These are phyloP conservation scores for Cladophialophora carrionii DNA, from an alignment of 2,329 filamentous ascomycete species.

Conservation along the genomic window DNA sequence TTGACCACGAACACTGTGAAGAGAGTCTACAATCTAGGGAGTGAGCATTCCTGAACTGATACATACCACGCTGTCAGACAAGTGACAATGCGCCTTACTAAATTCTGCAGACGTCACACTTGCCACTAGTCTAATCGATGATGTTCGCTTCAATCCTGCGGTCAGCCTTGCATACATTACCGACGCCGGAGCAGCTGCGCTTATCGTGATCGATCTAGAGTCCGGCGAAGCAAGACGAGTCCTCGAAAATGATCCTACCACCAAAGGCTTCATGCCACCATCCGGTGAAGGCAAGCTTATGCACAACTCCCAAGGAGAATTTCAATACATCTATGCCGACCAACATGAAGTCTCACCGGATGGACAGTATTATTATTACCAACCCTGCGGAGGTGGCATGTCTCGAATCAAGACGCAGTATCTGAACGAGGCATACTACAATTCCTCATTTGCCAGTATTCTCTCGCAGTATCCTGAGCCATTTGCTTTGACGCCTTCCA, in stretches of 20 bases:
- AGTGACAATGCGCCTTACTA: neutral
- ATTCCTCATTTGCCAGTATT: constrained; percentile 40
- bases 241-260: constrained; percentile 39
- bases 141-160: constrained; percentile 44
- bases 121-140: constrained; percentile 42
- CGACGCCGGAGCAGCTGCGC: constrained; percentile 18
- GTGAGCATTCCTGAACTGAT: constrained; percentile 5
- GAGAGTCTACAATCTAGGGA: constrained; percentile 44
- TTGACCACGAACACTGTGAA: constrained; percentile 43
- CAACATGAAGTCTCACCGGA: constrained; percentile 49
- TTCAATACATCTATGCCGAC: constrained; percentile 42
- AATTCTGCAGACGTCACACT: constrained; percentile 22
- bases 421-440: constrained; percentile 44
- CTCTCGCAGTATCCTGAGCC: constrained; percentile 40
- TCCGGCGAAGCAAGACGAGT: constrained; percentile 40
- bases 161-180: constrained; percentile 40
- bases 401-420: constrained; percentile 44
- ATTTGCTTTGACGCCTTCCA: constrained; percentile 44
- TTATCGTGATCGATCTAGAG: constrained; percentile 41
- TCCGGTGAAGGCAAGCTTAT: constrained; percentile 42
- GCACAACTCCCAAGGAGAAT: constrained; percentile 34
- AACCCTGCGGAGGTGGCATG: constrained; percentile 45
- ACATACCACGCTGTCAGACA: neutral
- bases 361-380: constrained; percentile 46
- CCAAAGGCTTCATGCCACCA: constrained; percentile 40